These are phyloP conservation scores for Lyophyllum shimeji DNA, from an alignment of 768 basidiomycete species.

Conservation along the genomic window DNA sequence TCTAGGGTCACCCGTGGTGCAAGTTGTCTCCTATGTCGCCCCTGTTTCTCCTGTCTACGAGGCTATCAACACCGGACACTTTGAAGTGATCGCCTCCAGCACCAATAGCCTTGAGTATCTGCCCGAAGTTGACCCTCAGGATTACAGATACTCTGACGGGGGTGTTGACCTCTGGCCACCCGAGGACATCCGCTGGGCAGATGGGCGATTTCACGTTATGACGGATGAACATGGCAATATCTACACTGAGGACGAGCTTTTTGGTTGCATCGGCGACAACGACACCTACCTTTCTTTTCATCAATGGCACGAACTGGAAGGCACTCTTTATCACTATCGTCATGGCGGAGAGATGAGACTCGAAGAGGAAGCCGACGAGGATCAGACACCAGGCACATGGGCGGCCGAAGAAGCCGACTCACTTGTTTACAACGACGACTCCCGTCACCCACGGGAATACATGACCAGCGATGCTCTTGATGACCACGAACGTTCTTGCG, in stretches of 20 bases:
- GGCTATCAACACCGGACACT: neutral
- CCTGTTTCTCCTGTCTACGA: neutral
- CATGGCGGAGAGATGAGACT: neutral
- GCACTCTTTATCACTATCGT: neutral
- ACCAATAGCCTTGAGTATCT: neutral
- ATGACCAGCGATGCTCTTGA: neutral
- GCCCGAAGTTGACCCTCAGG: constrained; percentile 10
- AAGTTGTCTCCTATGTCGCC: neutral
- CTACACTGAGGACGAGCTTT: neutral
- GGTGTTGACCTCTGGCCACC: neutral
- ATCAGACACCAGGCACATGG: neutral
- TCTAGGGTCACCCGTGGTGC: neutral
- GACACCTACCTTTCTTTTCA: neutral
- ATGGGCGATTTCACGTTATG: neutral
- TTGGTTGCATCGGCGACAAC: neutral
- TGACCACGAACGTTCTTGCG: neutral
- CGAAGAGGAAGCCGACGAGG: neutral
- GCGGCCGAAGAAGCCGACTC: neutral
- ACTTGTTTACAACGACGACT: neutral
- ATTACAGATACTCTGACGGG: constrained; percentile 14
- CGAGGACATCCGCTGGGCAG: neutral
- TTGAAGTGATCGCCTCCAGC: neutral
- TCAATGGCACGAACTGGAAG: constrained; percentile 7
- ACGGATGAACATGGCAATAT: neutral
- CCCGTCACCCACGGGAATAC: neutral